Conservation (phyloP, 2,329 filamentous ascomycete species). For the Colletotrichum nymphaeae region DNA sequence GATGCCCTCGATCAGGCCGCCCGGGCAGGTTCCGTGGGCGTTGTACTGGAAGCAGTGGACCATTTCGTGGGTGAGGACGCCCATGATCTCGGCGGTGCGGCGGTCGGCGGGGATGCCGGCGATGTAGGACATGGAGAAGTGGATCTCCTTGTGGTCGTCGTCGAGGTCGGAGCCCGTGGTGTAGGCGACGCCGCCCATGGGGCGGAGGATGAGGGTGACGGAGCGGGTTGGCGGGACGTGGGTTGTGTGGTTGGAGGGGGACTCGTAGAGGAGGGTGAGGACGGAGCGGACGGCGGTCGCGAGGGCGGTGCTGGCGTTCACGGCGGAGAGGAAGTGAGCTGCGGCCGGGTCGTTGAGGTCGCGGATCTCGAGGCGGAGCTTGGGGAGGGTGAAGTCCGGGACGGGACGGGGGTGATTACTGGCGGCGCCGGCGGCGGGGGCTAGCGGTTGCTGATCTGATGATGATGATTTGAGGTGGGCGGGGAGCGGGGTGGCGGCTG, state of each 20-base stretch:
- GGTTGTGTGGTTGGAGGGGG: slow-evolving; percentile 53
- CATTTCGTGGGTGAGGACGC: slow-evolving; percentile 90
- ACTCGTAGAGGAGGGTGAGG: slow-evolving; percentile 76
- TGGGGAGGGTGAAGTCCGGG: slow-evolving; percentile 53
- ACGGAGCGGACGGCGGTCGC: slow-evolving; percentile 74
- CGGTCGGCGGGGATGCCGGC: slow-evolving; percentile 56
- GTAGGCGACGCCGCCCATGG: slow-evolving; percentile 89
- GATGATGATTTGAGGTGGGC: slow-evolving; percentile 4
- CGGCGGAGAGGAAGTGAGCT: slow-evolving; percentile 72
- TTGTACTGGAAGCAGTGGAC: slow-evolving; percentile 95
- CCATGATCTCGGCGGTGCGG: slow-evolving; percentile 73
- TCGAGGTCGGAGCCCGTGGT: slow-evolving; percentile 85
- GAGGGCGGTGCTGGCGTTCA: slow-evolving; percentile 73
- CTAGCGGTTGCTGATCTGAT: slow-evolving; percentile 2
- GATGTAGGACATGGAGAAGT: slow-evolving; percentile 85
- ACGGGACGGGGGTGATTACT: neutral
- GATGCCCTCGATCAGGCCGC: slow-evolving; percentile 88
- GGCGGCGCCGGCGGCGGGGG: slow-evolving; percentile 11
- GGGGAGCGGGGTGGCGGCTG: slow-evolving; percentile 30
- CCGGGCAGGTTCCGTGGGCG: slow-evolving; percentile 69
- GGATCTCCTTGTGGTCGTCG: slow-evolving; percentile 90
- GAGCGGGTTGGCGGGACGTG: slow-evolving; percentile 77
- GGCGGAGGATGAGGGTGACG: slow-evolving; percentile 83
- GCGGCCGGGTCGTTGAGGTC: slow-evolving; percentile 71
- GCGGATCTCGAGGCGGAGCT: slow-evolving; percentile 69